A percentile compares a stretch with the other conserved stretches of the same genome.
These are phyloP conservation scores for Yamadazyma trypodendri DNA, from an alignment of 1,139 yeast genomes.

Conservation along the genomic window DNA sequence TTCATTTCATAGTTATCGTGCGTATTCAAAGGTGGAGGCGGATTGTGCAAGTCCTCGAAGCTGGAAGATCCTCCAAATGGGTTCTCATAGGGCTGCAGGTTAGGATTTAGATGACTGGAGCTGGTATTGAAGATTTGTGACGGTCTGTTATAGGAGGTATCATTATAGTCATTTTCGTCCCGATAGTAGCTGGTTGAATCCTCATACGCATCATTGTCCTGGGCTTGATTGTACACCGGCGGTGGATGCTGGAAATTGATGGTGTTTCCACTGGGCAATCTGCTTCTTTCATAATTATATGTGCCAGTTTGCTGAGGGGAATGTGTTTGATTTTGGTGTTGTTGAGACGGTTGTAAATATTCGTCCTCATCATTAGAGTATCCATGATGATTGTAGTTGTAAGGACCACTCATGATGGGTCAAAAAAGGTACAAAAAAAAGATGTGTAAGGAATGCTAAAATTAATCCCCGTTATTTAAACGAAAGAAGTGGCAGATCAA, in stretches of 20 bases:
- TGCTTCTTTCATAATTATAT: slow-evolving; percentile 11
- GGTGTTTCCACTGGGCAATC: slow-evolving; percentile 16
- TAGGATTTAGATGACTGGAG: slow-evolving; percentile 14
- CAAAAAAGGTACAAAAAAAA: not conserved
- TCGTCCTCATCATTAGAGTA: slow-evolving; percentile 3
- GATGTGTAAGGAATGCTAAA: not conserved
- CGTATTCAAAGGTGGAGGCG: slow-evolving; percentile 15
- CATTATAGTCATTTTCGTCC: slow-evolving; percentile 12
- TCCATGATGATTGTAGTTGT: slow-evolving; percentile 7
- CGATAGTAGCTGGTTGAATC: slow-evolving; percentile 18
- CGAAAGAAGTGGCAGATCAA: slow-evolving; percentile 5
- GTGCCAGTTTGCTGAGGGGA: slow-evolving; percentile 11
- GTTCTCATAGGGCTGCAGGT: slow-evolving; percentile 9
- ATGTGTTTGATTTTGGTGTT: not conserved
- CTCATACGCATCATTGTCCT: slow-evolving; percentile 24
- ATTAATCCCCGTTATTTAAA: slow-evolving; percentile 1
- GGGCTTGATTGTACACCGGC: slow-evolving; percentile 23
- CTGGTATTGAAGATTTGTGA: slow-evolving; percentile 27
- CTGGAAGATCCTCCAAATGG: slow-evolving; percentile 17
- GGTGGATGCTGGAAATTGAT: slow-evolving; percentile 36
- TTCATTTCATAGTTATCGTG: slow-evolving; percentile 28
- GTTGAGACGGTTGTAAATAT: not conserved
- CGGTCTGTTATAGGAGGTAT: slow-evolving; percentile 13
- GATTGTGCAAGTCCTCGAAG: slow-evolving; percentile 15
- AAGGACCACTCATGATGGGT: slow-evolving; percentile 11